Percentiles rank a stretch among this genome's conserved stretches.
phyloP scores from a whole-genome alignment of 164 flowering plant genomes.

The Brasenia schreberi region DNA sequence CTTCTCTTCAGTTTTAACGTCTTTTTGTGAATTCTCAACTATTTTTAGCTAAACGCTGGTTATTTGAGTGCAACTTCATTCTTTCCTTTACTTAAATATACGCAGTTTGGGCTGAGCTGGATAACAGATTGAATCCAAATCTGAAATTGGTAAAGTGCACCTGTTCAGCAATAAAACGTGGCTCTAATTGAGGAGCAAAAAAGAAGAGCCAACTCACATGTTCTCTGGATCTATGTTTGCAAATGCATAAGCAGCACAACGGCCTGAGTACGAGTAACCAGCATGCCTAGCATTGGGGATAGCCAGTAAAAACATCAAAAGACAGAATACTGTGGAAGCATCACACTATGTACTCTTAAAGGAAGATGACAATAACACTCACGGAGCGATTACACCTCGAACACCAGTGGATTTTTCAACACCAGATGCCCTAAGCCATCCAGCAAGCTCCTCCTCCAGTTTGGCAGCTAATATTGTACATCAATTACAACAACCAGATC shows the following conservation, averaged over 20 bases:
- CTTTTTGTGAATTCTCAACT: no score
- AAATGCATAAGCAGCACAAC: conserved; percentile 94
- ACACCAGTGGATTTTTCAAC: conserved; percentile 69
- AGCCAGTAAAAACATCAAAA: conserved; percentile 7
- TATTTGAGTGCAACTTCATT: no score
- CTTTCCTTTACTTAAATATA: no score
- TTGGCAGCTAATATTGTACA: conserved; percentile 34
- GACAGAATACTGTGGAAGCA: not conserved
- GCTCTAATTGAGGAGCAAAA: not conserved
- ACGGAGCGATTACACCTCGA: conserved; percentile 98
- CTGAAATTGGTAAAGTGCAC: no score
- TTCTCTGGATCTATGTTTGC: conserved; percentile 80
- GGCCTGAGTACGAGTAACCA: conserved; percentile 95
- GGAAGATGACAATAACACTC: conserved; percentile 14
- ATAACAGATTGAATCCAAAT: no score
- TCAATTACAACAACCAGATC: no score
- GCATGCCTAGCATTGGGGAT: conserved; percentile 59
- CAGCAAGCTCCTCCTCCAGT: conserved; percentile 68
- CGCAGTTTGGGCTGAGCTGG: no score
- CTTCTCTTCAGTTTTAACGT: no score
- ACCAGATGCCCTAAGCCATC: conserved; percentile 66
- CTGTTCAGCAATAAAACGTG: no score
- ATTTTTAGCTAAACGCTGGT: no score
- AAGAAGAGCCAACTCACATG: conserved; percentile 33
- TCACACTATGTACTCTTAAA: not conserved